phyloP scores from a whole-genome alignment of 148 eudicot genomes.

The Gaultheria prostrata region DNA sequence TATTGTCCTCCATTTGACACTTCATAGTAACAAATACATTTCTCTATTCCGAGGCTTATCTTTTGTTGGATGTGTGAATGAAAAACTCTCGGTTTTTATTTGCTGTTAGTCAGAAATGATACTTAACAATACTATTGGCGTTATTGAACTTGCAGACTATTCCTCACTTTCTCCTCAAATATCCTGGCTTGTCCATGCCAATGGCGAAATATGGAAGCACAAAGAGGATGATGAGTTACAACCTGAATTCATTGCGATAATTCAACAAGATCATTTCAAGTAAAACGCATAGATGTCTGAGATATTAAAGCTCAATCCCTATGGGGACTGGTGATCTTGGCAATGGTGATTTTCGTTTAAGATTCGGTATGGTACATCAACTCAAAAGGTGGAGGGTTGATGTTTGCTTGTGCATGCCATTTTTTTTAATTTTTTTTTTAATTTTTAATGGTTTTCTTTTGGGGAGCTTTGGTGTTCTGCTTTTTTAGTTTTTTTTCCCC shows the following conservation, averaged over 20 bases:
- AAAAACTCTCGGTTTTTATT: neutral
- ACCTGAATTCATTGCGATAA: constrained; percentile 47
- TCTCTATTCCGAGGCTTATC: neutral
- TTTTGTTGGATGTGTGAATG: neutral
- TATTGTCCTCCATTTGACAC: neutral
- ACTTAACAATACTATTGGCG: neutral
- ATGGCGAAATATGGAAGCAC: constrained; percentile 65
- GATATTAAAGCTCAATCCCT: neutral
- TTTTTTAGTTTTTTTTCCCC: too few species aligned
- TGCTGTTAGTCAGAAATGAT: neutral
- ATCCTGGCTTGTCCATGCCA: constrained; percentile 56
- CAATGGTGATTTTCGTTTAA: neutral
- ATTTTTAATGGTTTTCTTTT: neutral
- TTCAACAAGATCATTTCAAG: constrained; percentile 51
- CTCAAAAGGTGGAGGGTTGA: constrained; percentile 8
- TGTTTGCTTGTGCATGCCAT: constrained; percentile 6
- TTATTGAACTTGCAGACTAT: constrained; percentile 33
- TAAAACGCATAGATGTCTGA: constrained; percentile 5
- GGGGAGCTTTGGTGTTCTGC: neutral
- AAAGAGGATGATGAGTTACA: constrained; percentile 46
- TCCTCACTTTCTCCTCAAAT: constrained; percentile 49
- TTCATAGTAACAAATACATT: neutral
- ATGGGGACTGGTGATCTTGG: neutral
- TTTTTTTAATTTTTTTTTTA: neutral
- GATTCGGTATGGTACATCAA: neutral